Percentiles rank a stretch among this genome's conserved stretches.
Conservation (phyloP, 169 alveolate genomes). For the Cytauxzoon felis region DNA sequence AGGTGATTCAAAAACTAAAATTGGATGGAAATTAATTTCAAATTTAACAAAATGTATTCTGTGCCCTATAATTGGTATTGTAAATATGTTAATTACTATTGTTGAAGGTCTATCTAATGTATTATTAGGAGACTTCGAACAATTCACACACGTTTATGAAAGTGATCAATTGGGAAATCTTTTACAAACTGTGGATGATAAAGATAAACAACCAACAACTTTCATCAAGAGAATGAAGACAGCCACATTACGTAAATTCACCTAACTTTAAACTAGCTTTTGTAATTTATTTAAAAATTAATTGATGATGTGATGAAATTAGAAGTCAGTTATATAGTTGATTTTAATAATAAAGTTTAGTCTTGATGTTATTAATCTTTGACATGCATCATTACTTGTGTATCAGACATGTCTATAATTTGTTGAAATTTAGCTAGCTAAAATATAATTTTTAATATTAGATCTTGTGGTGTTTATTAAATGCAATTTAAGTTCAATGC, state of each 20-base stretch:
- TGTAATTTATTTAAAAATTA: too few species aligned
- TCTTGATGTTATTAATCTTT: too few species aligned
- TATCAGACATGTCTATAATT: too few species aligned
- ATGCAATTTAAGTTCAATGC: too few species aligned
- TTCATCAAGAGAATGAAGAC: constrained; percentile 22
- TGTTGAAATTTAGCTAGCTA: too few species aligned
- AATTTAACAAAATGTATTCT: constrained; percentile 69
- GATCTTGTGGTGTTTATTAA: too few species aligned
- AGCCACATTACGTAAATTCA: not conserved
- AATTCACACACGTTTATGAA: constrained; percentile 74
- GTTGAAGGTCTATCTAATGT: constrained; percentile 87
- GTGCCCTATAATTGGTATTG: constrained; percentile 82
- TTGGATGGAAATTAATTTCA: constrained; percentile 24
- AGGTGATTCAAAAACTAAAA: constrained; percentile 51
- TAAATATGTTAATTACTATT: constrained; percentile 80
- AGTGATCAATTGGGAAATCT: constrained; percentile 57
- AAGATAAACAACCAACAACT: not conserved
- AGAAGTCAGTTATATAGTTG: too few species aligned
- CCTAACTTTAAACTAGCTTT: too few species aligned
- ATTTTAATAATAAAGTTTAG: too few species aligned
- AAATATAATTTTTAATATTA: too few species aligned
- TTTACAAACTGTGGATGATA: not conserved
- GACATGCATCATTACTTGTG: too few species aligned
- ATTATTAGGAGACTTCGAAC: constrained; percentile 86
- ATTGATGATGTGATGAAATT: too few species aligned